Conservation (phyloP, 2,329 filamentous ascomycete genomes). For the Paraphoma chrysanthemicola region DNA sequence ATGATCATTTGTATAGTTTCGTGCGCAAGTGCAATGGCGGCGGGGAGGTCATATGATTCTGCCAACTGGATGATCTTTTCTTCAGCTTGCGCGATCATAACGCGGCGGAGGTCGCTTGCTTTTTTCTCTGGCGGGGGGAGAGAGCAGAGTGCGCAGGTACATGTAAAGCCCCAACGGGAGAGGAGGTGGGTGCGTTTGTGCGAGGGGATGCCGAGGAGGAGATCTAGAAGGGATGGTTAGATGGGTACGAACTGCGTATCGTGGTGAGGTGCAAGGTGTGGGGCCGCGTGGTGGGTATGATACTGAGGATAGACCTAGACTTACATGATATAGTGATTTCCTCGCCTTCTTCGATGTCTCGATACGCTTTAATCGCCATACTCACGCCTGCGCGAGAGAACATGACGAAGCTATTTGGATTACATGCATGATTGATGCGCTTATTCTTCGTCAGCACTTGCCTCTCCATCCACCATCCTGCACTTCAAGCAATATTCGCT, state of each 20-base stretch:
- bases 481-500: not conserved
- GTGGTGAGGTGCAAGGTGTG: not conserved
- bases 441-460: slow-evolving; percentile 2
- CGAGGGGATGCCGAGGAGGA: slow-evolving; percentile 22
- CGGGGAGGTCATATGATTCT: not conserved
- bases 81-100: slow-evolving; percentile 5
- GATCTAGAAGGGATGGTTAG: slow-evolving; percentile 11
- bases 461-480: not conserved
- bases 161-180: slow-evolving; percentile 32
- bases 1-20: slow-evolving; percentile 16
- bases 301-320: not conserved
- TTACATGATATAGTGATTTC: slow-evolving; percentile 32
- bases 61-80: slow-evolving; percentile 7
- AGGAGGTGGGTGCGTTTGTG: slow-evolving; percentile 10
- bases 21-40: slow-evolving; percentile 14
- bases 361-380: slow-evolving; percentile 31
- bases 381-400: slow-evolving; percentile 29
- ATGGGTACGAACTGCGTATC: not conserved
- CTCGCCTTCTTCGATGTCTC: slow-evolving; percentile 27
- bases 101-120: slow-evolving; percentile 20
- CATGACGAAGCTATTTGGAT: slow-evolving; percentile 30
- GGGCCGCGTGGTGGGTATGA: not conserved
- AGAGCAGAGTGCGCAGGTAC: slow-evolving; percentile 27
- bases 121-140: not conserved
- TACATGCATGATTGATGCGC: slow-evolving; percentile 34